Evolutionary conservation across 208 protist genomes (phyloP).

Genomic region (Trypanosoma vivax): DNA sequence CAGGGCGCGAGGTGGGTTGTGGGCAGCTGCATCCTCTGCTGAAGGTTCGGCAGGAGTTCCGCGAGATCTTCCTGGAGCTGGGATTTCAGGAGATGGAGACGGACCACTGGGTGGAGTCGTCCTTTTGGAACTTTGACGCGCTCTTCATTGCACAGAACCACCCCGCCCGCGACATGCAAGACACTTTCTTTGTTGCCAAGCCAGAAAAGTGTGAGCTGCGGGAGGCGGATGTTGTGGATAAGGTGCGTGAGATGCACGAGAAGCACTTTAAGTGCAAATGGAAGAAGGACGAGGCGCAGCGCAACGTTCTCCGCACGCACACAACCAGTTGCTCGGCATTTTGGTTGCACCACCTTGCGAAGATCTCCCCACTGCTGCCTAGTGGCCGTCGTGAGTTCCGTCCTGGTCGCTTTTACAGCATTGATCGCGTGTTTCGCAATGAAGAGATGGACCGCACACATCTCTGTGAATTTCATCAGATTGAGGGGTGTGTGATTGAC

Average conservation of each 20-base stretch:
- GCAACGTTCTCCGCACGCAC: slow-evolving; percentile 99
- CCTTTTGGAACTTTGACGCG: slow-evolving; percentile 99
- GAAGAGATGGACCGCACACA: slow-evolving; percentile 99
- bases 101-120: slow-evolving; percentile 97
- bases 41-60: slow-evolving; percentile 98
- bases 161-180: slow-evolving; percentile 99
- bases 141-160: slow-evolving; percentile 99
- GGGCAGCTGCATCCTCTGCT: slow-evolving; percentile 98
- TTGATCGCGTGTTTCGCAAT: slow-evolving; percentile 99
- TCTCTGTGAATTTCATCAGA: slow-evolving; percentile 99
- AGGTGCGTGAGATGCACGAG: slow-evolving; percentile 93
- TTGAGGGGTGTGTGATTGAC: slow-evolving; percentile 99
- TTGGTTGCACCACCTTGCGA: slow-evolving; percentile 94
- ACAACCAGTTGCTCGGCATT: slow-evolving; percentile 98
- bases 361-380: slow-evolving; percentile 37
- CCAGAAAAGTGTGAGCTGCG: slow-evolving; percentile 38
- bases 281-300: slow-evolving; percentile 90
- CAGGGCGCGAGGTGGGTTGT: slow-evolving; percentile 71
- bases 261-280: slow-evolving; percentile 92
- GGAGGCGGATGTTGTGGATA: slow-evolving; percentile 87
- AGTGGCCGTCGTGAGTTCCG: slow-evolving; percentile 83
- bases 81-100: slow-evolving; percentile 99
- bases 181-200: slow-evolving; percentile 99
- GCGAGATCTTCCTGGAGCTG: slow-evolving; percentile 99
- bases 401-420: slow-evolving; percentile 98